Conservation (phyloP, 2,329 filamentous ascomycete species). For the Cladosporium phlei region DNA sequence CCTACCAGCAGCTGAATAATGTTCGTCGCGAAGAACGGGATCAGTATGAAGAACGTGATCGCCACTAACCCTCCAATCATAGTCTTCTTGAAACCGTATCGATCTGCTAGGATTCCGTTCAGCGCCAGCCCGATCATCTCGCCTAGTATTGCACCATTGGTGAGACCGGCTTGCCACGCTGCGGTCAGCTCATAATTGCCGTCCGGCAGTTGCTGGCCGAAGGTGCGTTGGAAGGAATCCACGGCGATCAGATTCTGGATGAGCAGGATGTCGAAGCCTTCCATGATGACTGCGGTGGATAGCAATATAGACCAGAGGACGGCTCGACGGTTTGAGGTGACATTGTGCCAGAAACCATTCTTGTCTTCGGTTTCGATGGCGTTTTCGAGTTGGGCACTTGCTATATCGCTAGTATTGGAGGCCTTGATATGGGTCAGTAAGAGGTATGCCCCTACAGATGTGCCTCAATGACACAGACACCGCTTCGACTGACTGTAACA, state of each 20-base stretch:
- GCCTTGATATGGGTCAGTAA: too few relatives aligned
- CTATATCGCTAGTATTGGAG: too few relatives aligned
- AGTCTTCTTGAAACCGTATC: constrained; percentile 42
- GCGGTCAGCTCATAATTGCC: constrained; percentile 48
- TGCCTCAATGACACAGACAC: too few relatives aligned
- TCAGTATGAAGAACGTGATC: constrained; percentile 51
- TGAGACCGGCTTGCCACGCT: constrained; percentile 54
- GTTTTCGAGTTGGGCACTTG: too few relatives aligned
- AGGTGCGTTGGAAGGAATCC: constrained; percentile 31
- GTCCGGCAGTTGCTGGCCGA: constrained; percentile 37
- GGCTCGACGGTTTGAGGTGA: too few relatives aligned
- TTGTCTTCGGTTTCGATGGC: too few relatives aligned
- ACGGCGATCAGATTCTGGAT: constrained; percentile 33
- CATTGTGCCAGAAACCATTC: too few relatives aligned
- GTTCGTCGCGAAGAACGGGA: constrained; percentile 10
- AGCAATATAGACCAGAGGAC: constrained; percentile 52
- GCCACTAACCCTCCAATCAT: constrained; percentile 54
- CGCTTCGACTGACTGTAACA: too few relatives aligned
- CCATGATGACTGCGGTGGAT: constrained; percentile 36
- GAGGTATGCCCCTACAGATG: too few relatives aligned
- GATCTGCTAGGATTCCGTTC: constrained; percentile 61
- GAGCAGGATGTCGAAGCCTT: constrained; percentile 38
- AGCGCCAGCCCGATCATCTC: constrained; percentile 63
- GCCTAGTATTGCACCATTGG: constrained; percentile 55
- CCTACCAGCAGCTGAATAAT: constrained; percentile 29